These are phyloP conservation scores for Saturnispora gosingensis DNA, from an alignment of 805 yeast genomes.

Conservation along the genomic window DNA sequence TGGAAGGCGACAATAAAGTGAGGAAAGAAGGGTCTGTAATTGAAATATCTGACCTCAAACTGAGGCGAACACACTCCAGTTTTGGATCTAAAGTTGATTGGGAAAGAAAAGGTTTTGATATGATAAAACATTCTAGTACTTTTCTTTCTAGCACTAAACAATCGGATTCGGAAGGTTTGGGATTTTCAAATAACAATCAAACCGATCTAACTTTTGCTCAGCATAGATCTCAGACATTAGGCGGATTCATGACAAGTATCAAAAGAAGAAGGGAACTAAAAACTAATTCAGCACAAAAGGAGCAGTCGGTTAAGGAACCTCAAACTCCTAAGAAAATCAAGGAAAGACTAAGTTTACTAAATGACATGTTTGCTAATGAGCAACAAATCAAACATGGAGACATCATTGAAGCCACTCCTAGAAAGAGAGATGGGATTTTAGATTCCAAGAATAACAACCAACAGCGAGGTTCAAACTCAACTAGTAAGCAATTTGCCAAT, in stretches of 20 bases:
- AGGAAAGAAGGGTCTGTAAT: conserved; percentile 2
- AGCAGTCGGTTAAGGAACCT: neutral
- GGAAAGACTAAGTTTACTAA: neutral
- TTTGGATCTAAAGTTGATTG: conserved; percentile 16
- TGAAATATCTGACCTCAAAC: conserved; percentile 14
- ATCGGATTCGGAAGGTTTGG: neutral
- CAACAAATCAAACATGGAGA: conserved; percentile 3
- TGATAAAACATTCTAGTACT: conserved; percentile 18
- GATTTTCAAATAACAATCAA: neutral
- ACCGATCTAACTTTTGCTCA: neutral
- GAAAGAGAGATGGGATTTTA: neutral
- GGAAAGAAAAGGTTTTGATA: conserved; percentile 26
- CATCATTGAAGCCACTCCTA: conserved; percentile 20
- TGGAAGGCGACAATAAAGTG: neutral
- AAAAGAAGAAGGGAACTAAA: conserved; percentile 8
- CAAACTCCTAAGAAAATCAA: neutral
- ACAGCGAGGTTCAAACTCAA: neutral
- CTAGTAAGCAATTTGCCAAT: neutral
- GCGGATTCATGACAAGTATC: conserved; percentile 11
- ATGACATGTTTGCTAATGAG: conserved; percentile 5
- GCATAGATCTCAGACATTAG: neutral
- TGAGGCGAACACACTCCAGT: conserved; percentile 21
- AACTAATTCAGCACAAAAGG: conserved; percentile 24
- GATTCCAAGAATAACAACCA: neutral
- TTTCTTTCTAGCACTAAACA: neutral